Evolutionary conservation across 495 filamentous ascomycete genomes (phyloP), one percentile per base, ranked within the genome.

Genomic region (Podospora didyma): DNA sequence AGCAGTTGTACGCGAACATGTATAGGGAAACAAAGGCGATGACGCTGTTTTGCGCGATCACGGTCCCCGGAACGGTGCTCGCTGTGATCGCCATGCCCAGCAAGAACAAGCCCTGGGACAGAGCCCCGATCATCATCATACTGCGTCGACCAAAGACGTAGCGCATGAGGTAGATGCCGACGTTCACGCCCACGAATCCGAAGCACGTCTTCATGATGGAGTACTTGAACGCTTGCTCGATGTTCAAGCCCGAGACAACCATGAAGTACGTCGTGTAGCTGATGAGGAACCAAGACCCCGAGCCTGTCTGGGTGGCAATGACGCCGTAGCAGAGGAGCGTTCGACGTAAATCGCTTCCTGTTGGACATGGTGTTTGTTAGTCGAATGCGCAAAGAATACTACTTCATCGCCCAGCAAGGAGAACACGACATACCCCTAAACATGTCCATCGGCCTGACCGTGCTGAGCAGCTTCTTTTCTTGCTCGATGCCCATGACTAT

Each of bases 221-320:
- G 49, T 64, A 74, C 26, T 62, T 63, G 57, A 75, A 75, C n/a
- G 72, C 67, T n/a, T 73, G 62, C 34, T 71, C 59, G 20, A 72
- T 64, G 12, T 57, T 54, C 31, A 74, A 50, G 7, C 73, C 73
- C 2, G 72, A 68, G 0, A 74, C 69, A 19, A 67, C 64, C 58
- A 73, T 61, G 57, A 75, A 75, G 49, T 74, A 74, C 16, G 73
- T 74, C 19, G 70, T 57, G 47, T 75, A 75, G 26, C 64, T 71
- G 51, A 75, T 74, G 35, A 69, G 56, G 49, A 75, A 75, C 73
- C 73, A 75, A 0, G 66, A 68, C 16, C 72, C 72, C 0, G 67
- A 56, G 9, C 60, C 69, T 0, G 66, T 69, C 26, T 74, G 70
- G 0, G 70, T 67, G 0, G 65, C 70, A 17, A 73, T 73, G 28